Evolutionary conservation across 2,329 filamentous ascomycete species (phyloP), one percentile per base, ranked within the genome.

Genomic region (Pezicula carpinea): DNA sequence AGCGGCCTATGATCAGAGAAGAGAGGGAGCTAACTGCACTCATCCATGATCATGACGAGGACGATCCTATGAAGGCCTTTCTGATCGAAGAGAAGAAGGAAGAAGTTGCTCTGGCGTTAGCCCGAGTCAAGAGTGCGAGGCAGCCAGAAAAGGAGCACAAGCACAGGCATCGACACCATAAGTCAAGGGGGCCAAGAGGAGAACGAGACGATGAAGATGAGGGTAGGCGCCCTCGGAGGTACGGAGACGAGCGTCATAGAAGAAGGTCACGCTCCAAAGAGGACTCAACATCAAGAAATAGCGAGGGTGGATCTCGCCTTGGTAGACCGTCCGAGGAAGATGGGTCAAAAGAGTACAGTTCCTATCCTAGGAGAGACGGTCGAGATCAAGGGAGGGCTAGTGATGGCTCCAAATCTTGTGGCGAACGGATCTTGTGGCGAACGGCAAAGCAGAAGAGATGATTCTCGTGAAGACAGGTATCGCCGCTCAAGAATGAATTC

Each of bases 1-100:
- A 64, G 44, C 71, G 87, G 48, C 84, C 85, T 2, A 66, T 87
- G 71, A 67, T 96, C 10, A 85, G 82, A 51, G 91, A 96, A 62
- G 91, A 97, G 69, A 72, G 74, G 46, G 91, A 97, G 64, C 69
- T 97, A 42, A 80, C 81, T 43, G 76, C 82, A 38, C 66, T 97
- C 47, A 81, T 95, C 44, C 72, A 79, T 45, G 83, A 92, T 14
- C 86, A 95, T 54, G 93, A 97, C 55, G 91, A 96, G 19, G 92
- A 97, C 51, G 93, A 99, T 65, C 93, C 93, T 0, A 99, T 99
- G 93, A 96, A 96, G 68, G 82, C 81, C 32, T 96, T 88, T 59
- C 64, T 97, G 53, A 82, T 96, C 43, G 80, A 92, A 53, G 87
- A 95, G 68, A 96, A 97, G 76, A 90, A 87, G 67, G 89, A 89